A percentile compares a stretch with the other conserved stretches of the same genome.
Conservation (phyloP, 305 asterid genomes). For the Fraxinus xanthoxyloides region DNA sequence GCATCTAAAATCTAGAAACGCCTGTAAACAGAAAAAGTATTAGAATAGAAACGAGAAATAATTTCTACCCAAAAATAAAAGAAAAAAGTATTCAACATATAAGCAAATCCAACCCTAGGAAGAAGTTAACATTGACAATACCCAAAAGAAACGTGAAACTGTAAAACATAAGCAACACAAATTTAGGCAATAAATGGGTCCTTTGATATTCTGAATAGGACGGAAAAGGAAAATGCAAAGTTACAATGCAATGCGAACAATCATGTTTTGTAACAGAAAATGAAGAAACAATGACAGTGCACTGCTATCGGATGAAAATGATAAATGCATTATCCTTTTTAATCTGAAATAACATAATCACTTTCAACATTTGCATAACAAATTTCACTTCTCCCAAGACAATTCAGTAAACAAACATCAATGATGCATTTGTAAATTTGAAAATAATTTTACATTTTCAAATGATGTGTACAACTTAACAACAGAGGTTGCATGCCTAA, state of each 20-base stretch:
- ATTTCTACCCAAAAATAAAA: neutral
- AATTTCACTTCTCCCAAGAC: neutral
- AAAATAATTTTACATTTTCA: neutral
- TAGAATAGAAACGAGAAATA: neutral
- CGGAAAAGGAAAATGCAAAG: neutral
- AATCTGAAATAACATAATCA: neutral
- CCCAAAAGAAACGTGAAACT: neutral
- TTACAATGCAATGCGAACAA: neutral
- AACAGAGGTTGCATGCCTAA: neutral
- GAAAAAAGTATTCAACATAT: neutral
- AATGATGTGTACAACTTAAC: neutral
- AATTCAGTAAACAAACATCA: neutral
- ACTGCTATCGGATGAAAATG: neutral
- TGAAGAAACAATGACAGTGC: neutral
- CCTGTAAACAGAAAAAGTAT: conserved; percentile 46
- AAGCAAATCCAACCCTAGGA: conserved; percentile 13
- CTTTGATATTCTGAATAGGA: neutral
- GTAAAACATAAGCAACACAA: neutral
- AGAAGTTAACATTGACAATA: conserved; percentile 2
- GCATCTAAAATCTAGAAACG: conserved; percentile 91
- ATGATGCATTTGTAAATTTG: neutral
- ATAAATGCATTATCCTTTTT: neutral
- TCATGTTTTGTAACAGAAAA: neutral
- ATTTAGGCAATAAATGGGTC: neutral
- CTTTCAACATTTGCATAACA: neutral